Evolutionary conservation across 2,329 filamentous ascomycete species (phyloP).

Genomic region (Zalaria obscura): DNA sequence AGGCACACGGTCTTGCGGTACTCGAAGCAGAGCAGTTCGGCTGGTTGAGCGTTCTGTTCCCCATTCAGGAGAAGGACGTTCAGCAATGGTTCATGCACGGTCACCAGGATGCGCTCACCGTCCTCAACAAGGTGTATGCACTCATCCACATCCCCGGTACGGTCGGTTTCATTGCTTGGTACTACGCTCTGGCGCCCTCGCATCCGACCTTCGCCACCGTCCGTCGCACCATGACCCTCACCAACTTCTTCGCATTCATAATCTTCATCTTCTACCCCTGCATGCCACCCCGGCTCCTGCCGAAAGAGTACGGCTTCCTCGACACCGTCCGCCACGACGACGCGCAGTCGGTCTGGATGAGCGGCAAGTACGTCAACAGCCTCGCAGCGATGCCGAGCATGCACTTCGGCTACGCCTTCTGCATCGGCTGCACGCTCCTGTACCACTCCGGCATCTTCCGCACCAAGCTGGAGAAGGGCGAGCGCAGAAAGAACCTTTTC

Average conservation of each 20-base stretch:
- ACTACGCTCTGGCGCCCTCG: slow-evolving; percentile 44
- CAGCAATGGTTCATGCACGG: slow-evolving; percentile 44
- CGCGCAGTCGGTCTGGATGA: slow-evolving; percentile 32
- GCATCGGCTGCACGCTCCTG: slow-evolving; percentile 37
- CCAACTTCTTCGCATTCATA: slow-evolving; percentile 38
- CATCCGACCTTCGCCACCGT: slow-evolving; percentile 29
- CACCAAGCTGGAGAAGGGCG: slow-evolving; percentile 26
- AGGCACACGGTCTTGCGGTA: slow-evolving; percentile 41
- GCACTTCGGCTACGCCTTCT: slow-evolving; percentile 42
- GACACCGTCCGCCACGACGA: slow-evolving; percentile 34
- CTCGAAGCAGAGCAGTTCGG: slow-evolving; percentile 40
- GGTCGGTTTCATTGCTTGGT: slow-evolving; percentile 49
- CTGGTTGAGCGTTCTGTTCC: slow-evolving; percentile 37
- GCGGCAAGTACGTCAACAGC: slow-evolving; percentile 30
- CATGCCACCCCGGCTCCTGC: slow-evolving; percentile 37
- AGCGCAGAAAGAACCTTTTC: slow-evolving; percentile 25
- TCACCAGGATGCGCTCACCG: slow-evolving; percentile 37
- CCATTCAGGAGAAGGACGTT: slow-evolving; percentile 36
- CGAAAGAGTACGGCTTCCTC: slow-evolving; percentile 28
- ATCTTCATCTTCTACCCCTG: slow-evolving; percentile 39
- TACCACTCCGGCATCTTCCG: slow-evolving; percentile 36
- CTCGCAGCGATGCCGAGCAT: slow-evolving; percentile 35
- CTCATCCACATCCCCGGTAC: slow-evolving; percentile 47
- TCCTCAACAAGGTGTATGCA: slow-evolving; percentile 45
- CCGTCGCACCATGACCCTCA: slow-evolving; percentile 33